Evolutionary conservation across 2,329 filamentous ascomycete genomes (phyloP).

Genomic region (Neonectria punicea): DNA sequence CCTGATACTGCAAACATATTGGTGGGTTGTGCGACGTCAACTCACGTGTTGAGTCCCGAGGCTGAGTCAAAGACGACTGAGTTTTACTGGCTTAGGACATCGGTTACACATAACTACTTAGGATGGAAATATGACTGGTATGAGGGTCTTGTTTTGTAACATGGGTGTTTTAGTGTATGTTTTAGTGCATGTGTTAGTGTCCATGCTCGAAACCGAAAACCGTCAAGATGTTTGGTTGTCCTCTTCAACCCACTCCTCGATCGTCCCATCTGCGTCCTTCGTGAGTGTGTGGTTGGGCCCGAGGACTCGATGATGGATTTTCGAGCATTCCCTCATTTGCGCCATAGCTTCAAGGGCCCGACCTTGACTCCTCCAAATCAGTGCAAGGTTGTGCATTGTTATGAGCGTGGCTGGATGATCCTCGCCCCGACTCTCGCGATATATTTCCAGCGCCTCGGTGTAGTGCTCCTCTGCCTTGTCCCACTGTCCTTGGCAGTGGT

Average conservation of each 20-base stretch:
- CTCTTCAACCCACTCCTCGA: neutral
- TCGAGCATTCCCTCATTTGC: neutral
- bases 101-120: no score
- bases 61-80: neutral
- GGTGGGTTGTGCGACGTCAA: neutral
- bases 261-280: fast-evolving
- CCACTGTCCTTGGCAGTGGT: neutral
- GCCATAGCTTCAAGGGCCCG: neutral
- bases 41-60: neutral
- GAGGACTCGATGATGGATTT: neutral
- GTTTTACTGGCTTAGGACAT: neutral
- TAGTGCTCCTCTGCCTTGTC: neutral
- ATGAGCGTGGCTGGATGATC: neutral
- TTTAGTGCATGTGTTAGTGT: no score
- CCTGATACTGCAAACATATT: neutral
- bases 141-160: no score
- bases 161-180: no score
- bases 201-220: no score
- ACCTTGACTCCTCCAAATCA: neutral
- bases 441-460: neutral
- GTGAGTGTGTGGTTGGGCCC: neutral
- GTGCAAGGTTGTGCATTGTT: neutral
- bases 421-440: neutral
- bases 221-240: no score
- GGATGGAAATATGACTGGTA: no score